Percentiles rank a stretch among this genome's conserved stretches.
phyloP scores from a whole-genome alignment of 305 asterid genomes.

The Plantago lanceolata region DNA sequence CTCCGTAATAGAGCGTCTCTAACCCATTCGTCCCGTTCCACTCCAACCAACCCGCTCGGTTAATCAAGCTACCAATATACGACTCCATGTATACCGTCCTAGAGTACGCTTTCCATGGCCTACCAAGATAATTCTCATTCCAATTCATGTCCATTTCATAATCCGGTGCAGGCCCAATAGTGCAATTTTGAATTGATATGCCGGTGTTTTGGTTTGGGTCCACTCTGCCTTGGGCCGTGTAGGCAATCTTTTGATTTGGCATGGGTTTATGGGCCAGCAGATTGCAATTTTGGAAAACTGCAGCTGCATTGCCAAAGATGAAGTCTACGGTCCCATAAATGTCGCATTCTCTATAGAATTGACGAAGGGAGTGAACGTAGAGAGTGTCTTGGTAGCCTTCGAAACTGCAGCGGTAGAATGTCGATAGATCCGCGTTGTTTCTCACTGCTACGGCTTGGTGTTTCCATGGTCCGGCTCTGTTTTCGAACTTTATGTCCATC shows the following conservation, averaged over 20 bases:
- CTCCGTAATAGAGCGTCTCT: slow-evolving; percentile 5
- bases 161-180: slow-evolving; percentile 12
- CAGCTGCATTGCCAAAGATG: slow-evolving; percentile 12
- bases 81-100: slow-evolving; percentile 14
- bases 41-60: slow-evolving; percentile 7
- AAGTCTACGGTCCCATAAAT: slow-evolving; percentile 13
- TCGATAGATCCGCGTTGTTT: slow-evolving; percentile 7
- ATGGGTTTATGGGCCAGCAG: slow-evolving; percentile 7
- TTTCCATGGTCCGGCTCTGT: slow-evolving; percentile 13
- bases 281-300: slow-evolving; percentile 11
- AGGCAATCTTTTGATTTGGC: slow-evolving; percentile 5
- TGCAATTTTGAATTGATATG: slow-evolving; percentile 7
- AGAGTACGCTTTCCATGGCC: slow-evolving; percentile 11
- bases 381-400: slow-evolving; percentile 11
- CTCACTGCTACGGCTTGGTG: slow-evolving; percentile 13
- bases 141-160: neutral
- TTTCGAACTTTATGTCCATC: slow-evolving; percentile 10
- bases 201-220: slow-evolving; percentile 8
- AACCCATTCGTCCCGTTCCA: slow-evolving; percentile 7
- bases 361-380: slow-evolving; percentile 13
- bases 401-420: slow-evolving; percentile 11
- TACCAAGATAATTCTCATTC: slow-evolving; percentile 11
- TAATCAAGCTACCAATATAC: neutral
- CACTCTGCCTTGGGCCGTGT: slow-evolving; percentile 8
- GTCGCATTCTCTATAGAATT: slow-evolving; percentile 13